phyloP scores from a whole-genome alignment of 768 basidiomycete genomes.

The Rhizopogon sp. region DNA sequence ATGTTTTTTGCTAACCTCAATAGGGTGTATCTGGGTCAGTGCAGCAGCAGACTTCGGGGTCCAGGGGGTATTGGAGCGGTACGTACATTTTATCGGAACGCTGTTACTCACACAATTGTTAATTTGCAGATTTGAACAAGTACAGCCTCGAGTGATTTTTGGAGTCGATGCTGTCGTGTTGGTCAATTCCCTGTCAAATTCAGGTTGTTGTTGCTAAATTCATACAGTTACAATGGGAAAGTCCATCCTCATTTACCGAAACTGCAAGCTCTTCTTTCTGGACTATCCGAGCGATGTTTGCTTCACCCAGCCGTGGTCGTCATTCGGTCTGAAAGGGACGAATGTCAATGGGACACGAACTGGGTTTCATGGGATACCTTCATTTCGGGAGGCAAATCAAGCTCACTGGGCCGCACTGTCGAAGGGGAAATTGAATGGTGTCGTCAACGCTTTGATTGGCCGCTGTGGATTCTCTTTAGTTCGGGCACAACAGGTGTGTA shows the following conservation, averaged over 20 bases:
- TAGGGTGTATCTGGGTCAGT: conserved; percentile 74
- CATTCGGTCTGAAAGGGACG: conserved; percentile 38
- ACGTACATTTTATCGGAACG: conserved; percentile 9
- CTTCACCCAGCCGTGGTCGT: conserved; percentile 50
- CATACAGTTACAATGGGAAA: conserved; percentile 62
- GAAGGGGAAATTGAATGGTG: conserved; percentile 62
- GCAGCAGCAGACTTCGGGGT: conserved; percentile 83
- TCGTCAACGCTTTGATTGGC: conserved; percentile 62
- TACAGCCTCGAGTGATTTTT: conserved; percentile 68
- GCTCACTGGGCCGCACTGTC: conserved; percentile 41
- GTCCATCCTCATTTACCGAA: conserved; percentile 65
- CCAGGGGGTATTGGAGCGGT: conserved; percentile 72
- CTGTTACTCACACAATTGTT: conserved; percentile 5
- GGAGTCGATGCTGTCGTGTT: conserved; percentile 70
- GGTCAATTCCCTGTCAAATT: conserved; percentile 15
- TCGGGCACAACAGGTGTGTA: conserved; percentile 72
- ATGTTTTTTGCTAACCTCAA: background rate
- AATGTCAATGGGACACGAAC: conserved; percentile 25
- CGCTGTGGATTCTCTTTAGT: conserved; percentile 85
- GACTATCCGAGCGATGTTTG: conserved; percentile 35
- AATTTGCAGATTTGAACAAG: conserved; percentile 62
- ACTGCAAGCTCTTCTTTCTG: conserved; percentile 49
- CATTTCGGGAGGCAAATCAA: conserved; percentile 38
- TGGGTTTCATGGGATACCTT: conserved; percentile 56
- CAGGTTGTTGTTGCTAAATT: background rate